Evolutionary conservation across 345 rosid species (phyloP), one percentile per base, ranked within the genome.

Genomic region (Lepidium africanum): DNA sequence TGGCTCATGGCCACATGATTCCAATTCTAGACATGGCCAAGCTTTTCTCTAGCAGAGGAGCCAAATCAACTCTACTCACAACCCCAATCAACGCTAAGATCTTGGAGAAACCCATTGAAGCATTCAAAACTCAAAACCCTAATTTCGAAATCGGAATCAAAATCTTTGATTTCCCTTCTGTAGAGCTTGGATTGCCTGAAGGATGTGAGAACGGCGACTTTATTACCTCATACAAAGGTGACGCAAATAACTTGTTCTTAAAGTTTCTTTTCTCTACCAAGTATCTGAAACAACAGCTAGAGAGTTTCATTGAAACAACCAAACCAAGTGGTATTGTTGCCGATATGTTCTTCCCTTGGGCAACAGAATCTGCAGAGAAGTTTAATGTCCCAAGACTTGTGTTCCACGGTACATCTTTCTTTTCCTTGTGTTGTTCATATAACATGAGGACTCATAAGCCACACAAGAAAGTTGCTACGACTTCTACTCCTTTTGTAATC

Each of bases 1-100:
- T 82, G 84, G 82, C 87, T 60, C 83, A 81, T 11, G 85, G 91
- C 45, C 89, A 82, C 63, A 74, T 77, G 65, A 84, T 86, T 14
- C 91, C 85, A 4, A 27, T 32, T 7, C 23, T 76, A 13, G 87
- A 84, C 79, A 84, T 81, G 83, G 85, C 89, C 49, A 81, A 76
- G 80, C 69, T 83, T 45, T 83, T 85, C 54, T 71, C 81, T 9
- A 72, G 49, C 7, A 58, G 77, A 47, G 83, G 83, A 7, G 63
- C 79, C 16, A 84, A 71, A 57, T 30, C 85, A 11, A 70, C 85
- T 4, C 56, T 86, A 2, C 15, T 86, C 80, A 82, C 86, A 2
- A 81, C 86, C 1, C 86, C 80, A 21, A 40, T n/a, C 19, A 79
- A 80, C 32, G 65, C 86, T n/a, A 77, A 73, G 39, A 16, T 67